These are phyloP conservation scores for Mycena vulgaris DNA, from an alignment of 768 basidiomycete genomes.

Conservation along the genomic window DNA sequence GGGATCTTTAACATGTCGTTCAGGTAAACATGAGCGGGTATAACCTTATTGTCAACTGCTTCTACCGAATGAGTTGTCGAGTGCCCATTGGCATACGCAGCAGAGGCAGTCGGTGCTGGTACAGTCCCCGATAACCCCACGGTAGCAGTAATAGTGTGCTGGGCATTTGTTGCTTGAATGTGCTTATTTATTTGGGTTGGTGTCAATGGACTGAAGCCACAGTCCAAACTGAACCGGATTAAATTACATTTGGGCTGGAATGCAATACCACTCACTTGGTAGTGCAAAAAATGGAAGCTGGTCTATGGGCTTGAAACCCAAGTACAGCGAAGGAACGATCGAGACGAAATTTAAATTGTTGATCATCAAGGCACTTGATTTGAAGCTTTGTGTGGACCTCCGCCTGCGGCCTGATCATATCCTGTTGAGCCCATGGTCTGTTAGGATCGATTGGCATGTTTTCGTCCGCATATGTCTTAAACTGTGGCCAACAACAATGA, in stretches of 20 bases:
- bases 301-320: not conserved
- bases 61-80: not conserved
- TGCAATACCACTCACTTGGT: not conserved
- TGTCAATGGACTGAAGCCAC: not conserved
- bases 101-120: not conserved
- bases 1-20: not conserved
- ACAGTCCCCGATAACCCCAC: not conserved
- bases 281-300: not conserved
- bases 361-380: not conserved
- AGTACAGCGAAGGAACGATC: conserved; percentile 5
- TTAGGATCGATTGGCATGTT: not conserved
- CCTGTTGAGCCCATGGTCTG: not conserved
- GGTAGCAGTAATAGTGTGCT: not conserved
- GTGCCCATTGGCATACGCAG: not conserved
- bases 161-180: not conserved
- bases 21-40: not conserved
- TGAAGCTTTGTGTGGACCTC: not conserved
- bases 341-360: not conserved
- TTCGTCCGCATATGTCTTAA: not conserved
- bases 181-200: conserved; percentile 5
- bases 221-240: not conserved
- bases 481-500: not conserved
- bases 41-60: conserved; percentile 8
- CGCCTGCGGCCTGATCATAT: not conserved
- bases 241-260: not conserved